Evolutionary conservation across 345 rosid species (phyloP).

Genomic region (Citrus unshiu): DNA sequence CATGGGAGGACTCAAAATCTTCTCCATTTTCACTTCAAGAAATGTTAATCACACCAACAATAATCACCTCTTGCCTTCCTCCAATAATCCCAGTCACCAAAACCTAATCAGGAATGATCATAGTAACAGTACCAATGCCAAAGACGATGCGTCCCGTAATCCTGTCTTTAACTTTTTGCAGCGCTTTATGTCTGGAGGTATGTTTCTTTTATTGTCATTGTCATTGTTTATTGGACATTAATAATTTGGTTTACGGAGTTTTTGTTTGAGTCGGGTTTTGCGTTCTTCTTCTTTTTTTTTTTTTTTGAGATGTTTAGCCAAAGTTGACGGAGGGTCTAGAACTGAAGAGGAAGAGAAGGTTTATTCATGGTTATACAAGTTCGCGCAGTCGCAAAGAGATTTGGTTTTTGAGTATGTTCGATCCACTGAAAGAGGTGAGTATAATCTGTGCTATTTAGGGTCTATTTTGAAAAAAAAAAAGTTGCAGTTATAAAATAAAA

Average conservation of each 20-base stretch:
- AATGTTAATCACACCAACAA: background rate
- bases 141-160: conserved; percentile 12
- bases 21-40: conserved; percentile 23
- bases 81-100: conserved; percentile 18
- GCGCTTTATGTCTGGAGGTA: conserved; percentile 37
- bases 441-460: background rate
- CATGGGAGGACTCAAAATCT: conserved; percentile 38
- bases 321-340: conserved; percentile 49
- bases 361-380: conserved; percentile 54
- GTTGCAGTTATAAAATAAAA: no score
- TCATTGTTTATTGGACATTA: background rate
- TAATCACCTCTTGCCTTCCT: conserved; percentile 22
- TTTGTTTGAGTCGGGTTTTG: conserved; percentile 13
- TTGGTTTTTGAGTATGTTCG: conserved; percentile 62
- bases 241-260: background rate
- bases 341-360: conserved; percentile 66
- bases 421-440: conserved; percentile 69
- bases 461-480: no score
- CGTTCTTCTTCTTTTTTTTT: background rate
- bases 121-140: background rate
- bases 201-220: background rate
- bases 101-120: conserved; percentile 21
- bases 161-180: conserved; percentile 23
- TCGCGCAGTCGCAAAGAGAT: conserved; percentile 51
- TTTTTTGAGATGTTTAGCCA: conserved; percentile 28